Conservation (phyloP, 495 filamentous ascomycete genomes). For the Aspergillus mulundensis region DNA sequence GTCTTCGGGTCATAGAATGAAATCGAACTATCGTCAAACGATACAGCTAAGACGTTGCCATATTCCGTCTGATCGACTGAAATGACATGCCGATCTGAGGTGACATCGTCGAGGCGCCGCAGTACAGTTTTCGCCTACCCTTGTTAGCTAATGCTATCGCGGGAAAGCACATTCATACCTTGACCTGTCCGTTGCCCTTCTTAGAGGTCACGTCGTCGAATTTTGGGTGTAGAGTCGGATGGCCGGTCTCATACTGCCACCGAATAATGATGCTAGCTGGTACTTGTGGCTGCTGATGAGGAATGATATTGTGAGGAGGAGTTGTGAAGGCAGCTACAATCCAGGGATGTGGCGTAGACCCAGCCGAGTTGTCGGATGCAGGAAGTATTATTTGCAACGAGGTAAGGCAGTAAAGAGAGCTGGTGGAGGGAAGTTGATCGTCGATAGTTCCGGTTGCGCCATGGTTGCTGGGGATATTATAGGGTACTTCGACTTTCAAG, state of each 20-base stretch:
- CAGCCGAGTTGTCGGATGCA: constrained; percentile 45
- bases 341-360: constrained; percentile 51
- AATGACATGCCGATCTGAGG: constrained; percentile 64
- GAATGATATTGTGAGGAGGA: constrained; percentile 38
- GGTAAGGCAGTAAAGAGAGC: constrained; percentile 54
- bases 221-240: constrained; percentile 60
- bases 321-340: constrained; percentile 71
- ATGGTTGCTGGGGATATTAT: constrained; percentile 27
- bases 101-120: constrained; percentile 61
- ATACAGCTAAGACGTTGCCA: constrained; percentile 62
- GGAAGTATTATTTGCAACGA: constrained; percentile 63
- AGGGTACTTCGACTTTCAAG: constrained; percentile 38
- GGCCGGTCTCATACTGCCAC: constrained; percentile 67
- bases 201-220: constrained; percentile 70
- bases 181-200: constrained; percentile 49
- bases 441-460: constrained; percentile 23
- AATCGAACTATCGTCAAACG: constrained; percentile 70
- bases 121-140: constrained; percentile 55
- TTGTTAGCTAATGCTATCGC: constrained; percentile 3
- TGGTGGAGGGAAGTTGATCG: constrained; percentile 30
- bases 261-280: constrained; percentile 65
- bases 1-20: constrained; percentile 71
- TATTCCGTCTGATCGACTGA: constrained; percentile 60
- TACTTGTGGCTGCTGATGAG: constrained; percentile 53
- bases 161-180: constrained; percentile 23